These are phyloP conservation scores for Pseudophaeomoniella oleicola DNA, from an alignment of 2,329 filamentous ascomycete species.

Conservation along the genomic window DNA sequence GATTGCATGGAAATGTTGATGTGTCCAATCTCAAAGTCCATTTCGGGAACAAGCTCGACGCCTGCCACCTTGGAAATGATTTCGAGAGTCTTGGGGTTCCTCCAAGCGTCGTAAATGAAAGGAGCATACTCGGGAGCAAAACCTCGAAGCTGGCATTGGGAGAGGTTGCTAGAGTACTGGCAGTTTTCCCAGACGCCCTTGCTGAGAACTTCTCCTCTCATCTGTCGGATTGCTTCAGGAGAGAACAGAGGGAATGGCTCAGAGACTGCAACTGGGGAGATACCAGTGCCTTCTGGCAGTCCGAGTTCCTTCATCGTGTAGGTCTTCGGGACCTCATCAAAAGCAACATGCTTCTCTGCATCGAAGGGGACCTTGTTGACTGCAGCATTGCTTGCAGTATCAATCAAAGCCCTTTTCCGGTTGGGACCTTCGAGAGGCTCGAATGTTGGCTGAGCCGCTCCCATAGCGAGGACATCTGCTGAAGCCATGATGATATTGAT, in stretches of 20 bases:
- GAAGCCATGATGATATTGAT: constrained; percentile 1
- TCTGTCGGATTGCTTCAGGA: constrained; percentile 41
- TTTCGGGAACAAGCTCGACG: constrained; percentile 40
- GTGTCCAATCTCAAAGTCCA: constrained; percentile 45
- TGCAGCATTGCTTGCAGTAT: not conserved
- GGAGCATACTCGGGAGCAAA: constrained; percentile 45
- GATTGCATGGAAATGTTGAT: constrained; percentile 37
- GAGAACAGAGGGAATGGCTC: constrained; percentile 50
- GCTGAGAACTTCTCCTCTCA: constrained; percentile 44
- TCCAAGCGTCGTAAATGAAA: constrained; percentile 47
- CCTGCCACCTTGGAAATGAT: constrained; percentile 43
- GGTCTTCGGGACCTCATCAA: constrained; percentile 32
- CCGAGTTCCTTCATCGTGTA: constrained; percentile 50
- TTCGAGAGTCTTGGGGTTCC: constrained; percentile 35
- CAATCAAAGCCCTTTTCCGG: constrained; percentile 1
- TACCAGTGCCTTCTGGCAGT: constrained; percentile 35
- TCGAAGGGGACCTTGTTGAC: constrained; percentile 26
- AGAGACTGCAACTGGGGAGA: constrained; percentile 47
- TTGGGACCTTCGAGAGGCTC: not conserved
- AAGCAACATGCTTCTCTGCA: constrained; percentile 38
- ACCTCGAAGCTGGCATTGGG: constrained; percentile 34
- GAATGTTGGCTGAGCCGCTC: not conserved
- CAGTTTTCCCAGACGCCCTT: constrained; percentile 40
- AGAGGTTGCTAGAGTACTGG: constrained; percentile 40
- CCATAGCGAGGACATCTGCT: not conserved